Base-by-base conservation (phyloP, 2,329 filamentous ascomycete genomes). In the Fusarium dimerum region DNA sequence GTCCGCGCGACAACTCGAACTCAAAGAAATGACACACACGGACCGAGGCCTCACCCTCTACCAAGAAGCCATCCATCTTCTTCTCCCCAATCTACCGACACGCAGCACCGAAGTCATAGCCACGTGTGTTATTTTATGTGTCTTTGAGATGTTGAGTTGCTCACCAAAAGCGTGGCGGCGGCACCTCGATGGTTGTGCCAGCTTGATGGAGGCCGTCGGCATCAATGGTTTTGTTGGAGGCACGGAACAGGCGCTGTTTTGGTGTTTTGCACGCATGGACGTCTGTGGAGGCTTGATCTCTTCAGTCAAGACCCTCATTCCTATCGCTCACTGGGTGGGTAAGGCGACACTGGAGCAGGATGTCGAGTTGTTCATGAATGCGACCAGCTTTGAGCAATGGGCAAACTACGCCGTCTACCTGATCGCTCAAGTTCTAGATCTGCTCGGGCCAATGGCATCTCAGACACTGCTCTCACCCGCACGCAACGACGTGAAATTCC, bases 181-280 rank as follows among this genome's bases (percentile, higher is more conserved):
- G 1, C 78, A 81, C 54, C 70, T 82, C 0, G 78, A 81, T 53
- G 78, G 78, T 1, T 81, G 78, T 54, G 78, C 79, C 5, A 75
- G 73, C 46, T 64, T 81, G 0, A 76, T 81, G 56, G 73, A 79
- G 56, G 74, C 78, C 0, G 74, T 77, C 3, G 76, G 74, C 1
- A 78, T 81, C 40, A 76, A 79, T 55, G 78, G 79, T 0, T 79
- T 80, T 52, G 74, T 73, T 0, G 77, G 77, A 0, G 76, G 77
- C 3, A 68, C 78, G 3, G 71, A 79, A 15, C 74, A 80, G 58
- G 78, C 78, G 2, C 64, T 82, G 0, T 82, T 81, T 52, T 82
- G 79, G 79, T 80, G 77, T 50, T 81, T 80, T 64, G 78, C 77
- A 0, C 71, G 78, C 8, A 81, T 82, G 78, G 77, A 81, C 56